A percentile compares a stretch with the other conserved stretches of the same genome.
phyloP scores from a whole-genome alignment of 1,284 basidiomycete species.

The Malassezia globosa region DNA sequence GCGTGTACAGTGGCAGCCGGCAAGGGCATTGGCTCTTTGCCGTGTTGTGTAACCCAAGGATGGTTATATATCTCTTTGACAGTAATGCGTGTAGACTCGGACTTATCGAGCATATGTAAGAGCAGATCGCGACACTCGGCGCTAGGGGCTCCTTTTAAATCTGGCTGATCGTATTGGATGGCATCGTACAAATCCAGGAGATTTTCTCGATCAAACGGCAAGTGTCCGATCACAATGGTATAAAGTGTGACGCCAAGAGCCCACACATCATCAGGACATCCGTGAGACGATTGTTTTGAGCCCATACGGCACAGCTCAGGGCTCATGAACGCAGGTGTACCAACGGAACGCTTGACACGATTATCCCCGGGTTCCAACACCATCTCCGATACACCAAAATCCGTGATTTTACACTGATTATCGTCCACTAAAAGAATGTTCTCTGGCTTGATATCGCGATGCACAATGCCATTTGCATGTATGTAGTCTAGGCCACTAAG shows the following conservation, averaged over 20 bases:
- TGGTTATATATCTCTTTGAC: conserved; percentile 28
- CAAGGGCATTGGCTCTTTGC: conserved; percentile 18
- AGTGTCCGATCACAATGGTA: conserved; percentile 51
- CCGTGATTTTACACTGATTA: conserved; percentile 53
- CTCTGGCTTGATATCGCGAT: conserved; percentile 53
- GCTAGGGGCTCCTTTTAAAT: conserved; percentile 29
- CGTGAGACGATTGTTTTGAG: conserved; percentile 45
- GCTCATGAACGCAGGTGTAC: conserved; percentile 54
- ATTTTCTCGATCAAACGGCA: conserved; percentile 52
- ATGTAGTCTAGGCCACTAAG: conserved; percentile 53
- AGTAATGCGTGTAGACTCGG: conserved; percentile 31
- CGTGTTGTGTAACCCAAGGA: conserved; percentile 30
- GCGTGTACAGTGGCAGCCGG: not conserved
- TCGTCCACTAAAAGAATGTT: conserved; percentile 53
- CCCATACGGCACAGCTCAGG: conserved; percentile 49
- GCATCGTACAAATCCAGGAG: conserved; percentile 51
- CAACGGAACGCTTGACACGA: conserved; percentile 49
- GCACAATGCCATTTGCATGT: conserved; percentile 53
- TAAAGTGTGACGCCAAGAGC: conserved; percentile 54
- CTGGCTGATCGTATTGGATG: conserved; percentile 48
- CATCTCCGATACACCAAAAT: conserved; percentile 56
- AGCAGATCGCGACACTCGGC: conserved; percentile 26
- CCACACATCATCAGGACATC: conserved; percentile 53
- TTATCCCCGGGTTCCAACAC: conserved; percentile 50
- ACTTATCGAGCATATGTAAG: conserved; percentile 31